Percentiles rank a stretch among this genome's conserved stretches.
Conservation (phyloP, 768 basidiomycete genomes). For the Mycena sanguinolenta region DNA sequence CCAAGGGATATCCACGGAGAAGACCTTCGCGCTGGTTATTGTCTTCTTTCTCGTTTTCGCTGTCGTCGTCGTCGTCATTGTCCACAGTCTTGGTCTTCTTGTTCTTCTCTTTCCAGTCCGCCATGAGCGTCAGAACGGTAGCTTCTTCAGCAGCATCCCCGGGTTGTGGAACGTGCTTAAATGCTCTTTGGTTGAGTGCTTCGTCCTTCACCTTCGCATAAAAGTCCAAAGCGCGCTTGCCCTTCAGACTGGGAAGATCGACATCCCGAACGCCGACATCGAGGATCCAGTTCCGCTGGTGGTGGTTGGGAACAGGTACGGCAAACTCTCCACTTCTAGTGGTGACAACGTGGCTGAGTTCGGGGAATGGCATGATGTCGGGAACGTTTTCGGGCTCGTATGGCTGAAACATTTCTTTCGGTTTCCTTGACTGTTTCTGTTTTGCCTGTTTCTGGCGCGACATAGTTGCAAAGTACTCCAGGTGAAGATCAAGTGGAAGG, state of each 20-base stretch:
- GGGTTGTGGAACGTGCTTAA: slow-evolving; percentile 13
- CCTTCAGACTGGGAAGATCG: background rate
- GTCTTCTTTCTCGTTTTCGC: background rate
- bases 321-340: slow-evolving; percentile 2
- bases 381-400: slow-evolving; percentile 17
- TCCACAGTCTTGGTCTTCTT: background rate
- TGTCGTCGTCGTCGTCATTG: background rate
- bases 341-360: slow-evolving; percentile 2
- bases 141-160: slow-evolving; percentile 12
- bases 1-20: slow-evolving; percentile 13
- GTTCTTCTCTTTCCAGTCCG: slow-evolving; percentile 12
- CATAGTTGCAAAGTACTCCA: too few species aligned
- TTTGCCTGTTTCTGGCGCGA: too few species aligned
- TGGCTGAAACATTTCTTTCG: slow-evolving; percentile 23
- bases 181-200: slow-evolving; percentile 20
- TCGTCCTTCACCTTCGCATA: slow-evolving; percentile 17
- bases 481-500: too few species aligned
- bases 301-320: slow-evolving; percentile 20
- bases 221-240: background rate
- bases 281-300: slow-evolving; percentile 23
- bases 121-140: background rate
- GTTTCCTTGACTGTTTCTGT: too few species aligned
- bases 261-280: slow-evolving; percentile 13
- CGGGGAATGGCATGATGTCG: slow-evolving; percentile 29
- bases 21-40: background rate